Evolutionary conservation across 1,284 basidiomycete species (phyloP), one percentile per base, ranked within the genome.

Genomic region (Ceratobasidium sp.): DNA sequence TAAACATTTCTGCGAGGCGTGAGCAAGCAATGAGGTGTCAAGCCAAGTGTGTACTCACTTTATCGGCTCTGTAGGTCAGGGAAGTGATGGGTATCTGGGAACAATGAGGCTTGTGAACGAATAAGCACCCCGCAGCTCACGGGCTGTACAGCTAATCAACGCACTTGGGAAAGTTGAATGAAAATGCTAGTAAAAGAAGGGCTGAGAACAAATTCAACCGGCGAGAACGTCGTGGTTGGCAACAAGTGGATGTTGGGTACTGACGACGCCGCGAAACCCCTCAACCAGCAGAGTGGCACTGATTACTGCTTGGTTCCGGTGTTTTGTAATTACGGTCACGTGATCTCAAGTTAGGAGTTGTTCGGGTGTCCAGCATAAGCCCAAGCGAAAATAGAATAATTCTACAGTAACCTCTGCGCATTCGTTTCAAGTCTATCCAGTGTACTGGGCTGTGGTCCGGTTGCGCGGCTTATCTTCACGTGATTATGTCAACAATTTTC

Each of bases 251-350:
- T 25, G 40, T 19, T 64, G 62, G 52, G n/a, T 13, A 43, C 25
- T 43, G 54, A 22, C 44, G 56, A 25, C 56, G 52, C 32, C 49
- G 68, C 15, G 54, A n/a, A 59, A 70, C 54, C 68, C 68, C 67
- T 56, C 68, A 59, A 70, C 68, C 68, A 70, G 68, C 54, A 43
- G 22, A 56, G 70, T 64, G 70, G 70, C 70, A 57, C 70, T 49
- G 68, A 70, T 66, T 22, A 34, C 56, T 56, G 68, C 54, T 59
- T 59, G 52, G 68, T 19, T 62, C 57, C 29, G 40, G 25, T 54
- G 29, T 1, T 49, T 22, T 54, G 64, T 25, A 34, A 64, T 64
- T 43, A 37, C 19, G 1, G 15, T 8, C 64, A 66, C 64, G 64
- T 46, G 56, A 71, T n/a, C 54, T 19, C 62, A 43, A 37, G 15